Conservation (phyloP, 2,329 filamentous ascomycete genomes). For the Orbilia blumenaviensis region DNA sequence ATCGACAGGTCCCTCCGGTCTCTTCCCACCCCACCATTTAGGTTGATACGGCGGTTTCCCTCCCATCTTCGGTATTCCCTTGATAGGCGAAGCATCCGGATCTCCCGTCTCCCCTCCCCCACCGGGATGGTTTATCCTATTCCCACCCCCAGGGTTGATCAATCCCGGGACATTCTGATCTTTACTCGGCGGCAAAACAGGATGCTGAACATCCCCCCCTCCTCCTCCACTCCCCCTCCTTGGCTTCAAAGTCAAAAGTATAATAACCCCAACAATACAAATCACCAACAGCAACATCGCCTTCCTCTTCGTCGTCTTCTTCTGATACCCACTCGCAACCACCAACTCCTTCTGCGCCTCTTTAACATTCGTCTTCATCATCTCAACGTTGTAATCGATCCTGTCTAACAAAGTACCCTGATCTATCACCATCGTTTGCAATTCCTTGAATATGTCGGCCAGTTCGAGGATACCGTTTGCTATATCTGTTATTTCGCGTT, state of each 20-base stretch:
- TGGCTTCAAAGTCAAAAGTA: slow-evolving; percentile 81
- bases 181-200: slow-evolving; percentile 35
- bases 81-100: slow-evolving; percentile 28
- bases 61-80: slow-evolving; percentile 9
- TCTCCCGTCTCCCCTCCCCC: slow-evolving; percentile 21
- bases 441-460: slow-evolving; percentile 93
- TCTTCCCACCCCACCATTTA: not conserved
- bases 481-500: slow-evolving; percentile 96
- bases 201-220: slow-evolving; percentile 18
- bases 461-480: slow-evolving; percentile 97
- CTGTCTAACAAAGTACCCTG: slow-evolving; percentile 90
- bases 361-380: slow-evolving; percentile 92
- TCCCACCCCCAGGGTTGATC: slow-evolving; percentile 51
- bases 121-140: slow-evolving; percentile 51
- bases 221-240: slow-evolving; percentile 59
- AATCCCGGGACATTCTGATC: slow-evolving; percentile 35
- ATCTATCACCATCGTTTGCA: slow-evolving; percentile 94
- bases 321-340: slow-evolving; percentile 87
- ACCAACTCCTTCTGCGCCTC: slow-evolving; percentile 90
- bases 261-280: slow-evolving; percentile 85
- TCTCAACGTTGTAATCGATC: slow-evolving; percentile 97
- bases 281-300: slow-evolving; percentile 88
- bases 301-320: slow-evolving; percentile 86
- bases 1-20: too few relatives aligned
- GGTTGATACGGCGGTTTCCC: not conserved